Percentiles rank a stretch among this genome's conserved stretches.
Evolutionary conservation across 1,284 basidiomycete species (phyloP).

Genomic region (Microbotryomycetes sp.): DNA sequence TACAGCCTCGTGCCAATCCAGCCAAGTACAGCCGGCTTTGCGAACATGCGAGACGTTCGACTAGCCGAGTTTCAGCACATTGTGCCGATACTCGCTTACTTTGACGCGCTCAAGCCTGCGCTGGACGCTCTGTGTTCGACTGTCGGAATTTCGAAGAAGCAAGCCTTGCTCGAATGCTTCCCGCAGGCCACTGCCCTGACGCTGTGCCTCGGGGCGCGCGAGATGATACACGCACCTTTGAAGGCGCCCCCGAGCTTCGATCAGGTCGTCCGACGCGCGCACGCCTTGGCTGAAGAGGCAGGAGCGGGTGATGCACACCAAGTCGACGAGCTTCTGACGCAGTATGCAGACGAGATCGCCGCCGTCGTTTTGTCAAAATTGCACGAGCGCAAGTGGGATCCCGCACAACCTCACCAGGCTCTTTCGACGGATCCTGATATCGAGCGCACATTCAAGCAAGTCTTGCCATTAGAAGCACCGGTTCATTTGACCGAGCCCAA

Average conservation of each 20-base stretch:
- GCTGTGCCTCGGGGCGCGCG: slow-evolving; percentile 43
- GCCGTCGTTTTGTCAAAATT: slow-evolving; percentile 29
- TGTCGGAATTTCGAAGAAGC: slow-evolving; percentile 48
- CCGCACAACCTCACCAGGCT: not conserved
- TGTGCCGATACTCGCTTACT: slow-evolving; percentile 16
- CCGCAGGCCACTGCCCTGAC: slow-evolving; percentile 60
- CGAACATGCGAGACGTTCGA: slow-evolving; percentile 44
- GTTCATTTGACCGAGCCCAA: slow-evolving; percentile 5
- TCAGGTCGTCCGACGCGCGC: not conserved
- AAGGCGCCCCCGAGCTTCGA: slow-evolving; percentile 1
- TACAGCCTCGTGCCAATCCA: slow-evolving; percentile 48
- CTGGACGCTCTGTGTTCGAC: slow-evolving; percentile 51
- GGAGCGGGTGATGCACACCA: slow-evolving; percentile 14
- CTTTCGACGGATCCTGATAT: slow-evolving; percentile 2
- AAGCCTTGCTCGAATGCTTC: slow-evolving; percentile 60
- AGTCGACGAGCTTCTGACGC: slow-evolving; percentile 15
- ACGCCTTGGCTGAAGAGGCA: not conserved
- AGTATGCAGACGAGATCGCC: slow-evolving; percentile 29
- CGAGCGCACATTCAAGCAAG: not conserved
- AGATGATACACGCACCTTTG: slow-evolving; percentile 14
- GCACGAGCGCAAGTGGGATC: slow-evolving; percentile 7
- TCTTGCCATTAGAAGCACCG: not conserved
- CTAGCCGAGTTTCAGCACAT: slow-evolving; percentile 16
- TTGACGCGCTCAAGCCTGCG: slow-evolving; percentile 7
- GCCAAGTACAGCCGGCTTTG: slow-evolving; percentile 62